These are phyloP conservation scores for Physcomitrellopsis africana DNA, from an alignment of 225 moss, liverwort and hornwort genomes.

Conservation along the genomic window DNA sequence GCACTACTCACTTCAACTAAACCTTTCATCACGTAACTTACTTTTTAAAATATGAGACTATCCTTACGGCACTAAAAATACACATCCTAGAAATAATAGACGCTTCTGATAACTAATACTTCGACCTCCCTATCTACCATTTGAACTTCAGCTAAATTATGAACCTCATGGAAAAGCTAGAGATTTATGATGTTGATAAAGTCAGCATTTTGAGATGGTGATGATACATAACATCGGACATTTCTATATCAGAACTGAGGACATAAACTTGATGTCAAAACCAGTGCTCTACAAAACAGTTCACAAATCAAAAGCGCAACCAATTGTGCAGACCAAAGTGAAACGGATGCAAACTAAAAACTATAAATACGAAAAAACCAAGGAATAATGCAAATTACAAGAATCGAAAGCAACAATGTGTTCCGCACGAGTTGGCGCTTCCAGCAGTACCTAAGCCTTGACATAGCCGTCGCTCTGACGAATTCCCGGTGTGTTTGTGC, in stretches of 20 bases:
- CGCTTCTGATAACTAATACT: not conserved
- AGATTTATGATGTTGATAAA: not conserved
- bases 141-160: slow-evolving; percentile 9
- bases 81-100: slow-evolving; percentile 1
- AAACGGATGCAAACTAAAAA: too few relatives aligned
- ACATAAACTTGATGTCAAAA: slow-evolving; percentile 5
- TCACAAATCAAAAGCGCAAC: slow-evolving; percentile 4
- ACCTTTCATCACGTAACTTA: slow-evolving; percentile 27
- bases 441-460: slow-evolving; percentile 63
- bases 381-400: slow-evolving; percentile 62
- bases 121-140: slow-evolving; percentile 1
- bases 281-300: not conserved
- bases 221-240: not conserved
- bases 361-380: slow-evolving; percentile 60
- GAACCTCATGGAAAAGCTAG: not conserved
- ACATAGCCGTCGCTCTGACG: slow-evolving; percentile 34
- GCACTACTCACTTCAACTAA: slow-evolving; percentile 23
- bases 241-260: slow-evolving; percentile 1
- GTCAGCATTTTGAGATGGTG: not conserved
- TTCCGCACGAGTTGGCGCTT: slow-evolving; percentile 51
- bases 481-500: slow-evolving; percentile 20
- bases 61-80: not conserved
- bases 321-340: not conserved
- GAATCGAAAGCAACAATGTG: slow-evolving; percentile 46
- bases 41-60: slow-evolving; percentile 4